Percentiles rank a stretch among this genome's conserved stretches.
Evolutionary conservation across 495 filamentous ascomycete species (phyloP).

Genomic region (Lepraria neglecta): DNA sequence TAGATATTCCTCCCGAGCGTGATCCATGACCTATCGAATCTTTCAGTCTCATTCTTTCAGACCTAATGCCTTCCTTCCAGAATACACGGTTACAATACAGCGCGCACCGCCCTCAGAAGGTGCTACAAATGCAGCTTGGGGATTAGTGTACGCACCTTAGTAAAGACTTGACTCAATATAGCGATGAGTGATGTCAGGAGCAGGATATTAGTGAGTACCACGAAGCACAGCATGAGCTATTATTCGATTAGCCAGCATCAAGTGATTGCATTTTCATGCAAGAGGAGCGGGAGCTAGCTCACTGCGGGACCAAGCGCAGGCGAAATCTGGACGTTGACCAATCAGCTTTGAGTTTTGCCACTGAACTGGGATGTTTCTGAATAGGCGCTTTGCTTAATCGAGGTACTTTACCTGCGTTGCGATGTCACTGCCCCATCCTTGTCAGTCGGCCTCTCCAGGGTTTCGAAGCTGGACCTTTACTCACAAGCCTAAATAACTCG

Average conservation of each 20-base stretch:
- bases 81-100: slow-evolving; percentile 15
- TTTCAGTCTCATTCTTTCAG: slow-evolving; percentile 17
- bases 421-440: slow-evolving; percentile 41
- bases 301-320: slow-evolving; percentile 37
- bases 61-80: slow-evolving; percentile 3
- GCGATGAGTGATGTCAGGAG: slow-evolving; percentile 88
- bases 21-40: slow-evolving; percentile 48
- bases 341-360: slow-evolving; percentile 31
- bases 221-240: slow-evolving; percentile 58
- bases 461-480: slow-evolving; percentile 2
- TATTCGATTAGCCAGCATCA: slow-evolving; percentile 14
- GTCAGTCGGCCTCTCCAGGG: neutral
- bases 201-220: slow-evolving; percentile 81
- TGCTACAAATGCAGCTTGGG: slow-evolving; percentile 18
- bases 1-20: slow-evolving; percentile 71
- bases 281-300: slow-evolving; percentile 31
- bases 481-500: slow-evolving; percentile 13
- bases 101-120: slow-evolving; percentile 34
- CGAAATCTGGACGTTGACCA: slow-evolving; percentile 27
- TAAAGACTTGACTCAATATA: slow-evolving; percentile 84
- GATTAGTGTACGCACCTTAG: slow-evolving; percentile 55
- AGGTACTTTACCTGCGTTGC: slow-evolving; percentile 38
- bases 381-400: slow-evolving; percentile 15
- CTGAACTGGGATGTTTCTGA: slow-evolving; percentile 5
- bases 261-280: slow-evolving; percentile 31